Evolutionary conservation across 306 rosid species (phyloP).

Genomic region (Glycyrrhiza uralensis): DNA sequence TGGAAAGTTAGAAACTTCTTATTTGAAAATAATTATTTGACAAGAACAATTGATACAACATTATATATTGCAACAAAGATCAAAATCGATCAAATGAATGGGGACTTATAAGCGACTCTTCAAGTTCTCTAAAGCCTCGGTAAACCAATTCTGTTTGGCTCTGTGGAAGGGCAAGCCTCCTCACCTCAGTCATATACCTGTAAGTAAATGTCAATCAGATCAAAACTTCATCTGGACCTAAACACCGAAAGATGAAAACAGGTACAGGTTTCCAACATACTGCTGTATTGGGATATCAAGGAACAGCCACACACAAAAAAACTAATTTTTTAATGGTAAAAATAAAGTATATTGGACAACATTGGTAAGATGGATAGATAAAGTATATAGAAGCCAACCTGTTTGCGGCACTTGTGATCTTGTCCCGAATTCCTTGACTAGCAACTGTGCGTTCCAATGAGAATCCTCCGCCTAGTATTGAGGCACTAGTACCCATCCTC

Average conservation of each 20-base stretch:
- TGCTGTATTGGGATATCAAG: not conserved
- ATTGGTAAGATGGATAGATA: constrained; percentile 4
- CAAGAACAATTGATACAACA: constrained; percentile 39
- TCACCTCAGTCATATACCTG: constrained; percentile 94
- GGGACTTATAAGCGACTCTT: constrained; percentile 79
- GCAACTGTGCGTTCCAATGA: constrained; percentile 61
- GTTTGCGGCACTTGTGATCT: constrained; percentile 87
- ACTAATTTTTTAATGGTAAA: not conserved
- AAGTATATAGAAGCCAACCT: constrained; percentile 50
- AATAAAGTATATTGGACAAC: not conserved
- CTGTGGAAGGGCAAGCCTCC: constrained; percentile 89
- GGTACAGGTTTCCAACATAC: not conserved
- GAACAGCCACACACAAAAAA: not conserved
- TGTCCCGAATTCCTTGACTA: constrained; percentile 88
- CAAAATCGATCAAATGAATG: constrained; percentile 68
- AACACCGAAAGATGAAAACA: not conserved
- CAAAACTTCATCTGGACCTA: constrained; percentile 7
- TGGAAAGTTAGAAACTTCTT: constrained; percentile 21
- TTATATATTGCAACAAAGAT: constrained; percentile 33
- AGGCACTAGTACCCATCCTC: constrained; percentile 58
- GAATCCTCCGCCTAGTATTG: constrained; percentile 69
- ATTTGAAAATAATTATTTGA: constrained; percentile 33
- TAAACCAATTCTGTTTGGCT: constrained; percentile 71
- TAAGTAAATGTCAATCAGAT: constrained; percentile 22
- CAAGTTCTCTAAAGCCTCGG: constrained; percentile 85